Conservation (phyloP, 2,329 filamentous ascomycete species). For the Aspergillus neotritici region DNA sequence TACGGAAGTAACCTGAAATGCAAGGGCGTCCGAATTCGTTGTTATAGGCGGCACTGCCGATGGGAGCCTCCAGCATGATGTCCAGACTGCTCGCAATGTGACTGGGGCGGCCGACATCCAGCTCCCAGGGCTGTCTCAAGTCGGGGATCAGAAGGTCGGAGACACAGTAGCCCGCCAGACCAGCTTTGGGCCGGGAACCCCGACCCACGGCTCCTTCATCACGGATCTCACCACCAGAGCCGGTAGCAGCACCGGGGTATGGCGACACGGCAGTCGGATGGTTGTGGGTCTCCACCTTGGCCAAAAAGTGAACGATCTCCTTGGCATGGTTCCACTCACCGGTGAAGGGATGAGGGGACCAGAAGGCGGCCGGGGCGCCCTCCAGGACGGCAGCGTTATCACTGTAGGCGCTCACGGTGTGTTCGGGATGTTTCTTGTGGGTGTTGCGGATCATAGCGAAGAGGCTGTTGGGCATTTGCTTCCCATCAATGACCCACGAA, state of each 20-base stretch:
- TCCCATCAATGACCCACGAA: slow-evolving; percentile 87
- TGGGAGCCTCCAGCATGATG: slow-evolving; percentile 96
- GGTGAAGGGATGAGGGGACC: slow-evolving; percentile 81
- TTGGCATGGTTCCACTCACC: slow-evolving; percentile 83
- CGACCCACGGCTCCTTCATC: slow-evolving; percentile 92
- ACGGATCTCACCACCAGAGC: slow-evolving; percentile 90
- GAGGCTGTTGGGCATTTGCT: slow-evolving; percentile 69
- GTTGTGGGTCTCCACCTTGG: slow-evolving; percentile 97
- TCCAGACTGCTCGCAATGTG: slow-evolving; percentile 93
- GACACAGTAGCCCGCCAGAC: slow-evolving; percentile 87
- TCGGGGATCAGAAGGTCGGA: slow-evolving; percentile 89
- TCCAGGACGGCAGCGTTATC: slow-evolving; percentile 94
- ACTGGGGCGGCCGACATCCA: slow-evolving; percentile 78
- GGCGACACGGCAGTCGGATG: slow-evolving; percentile 94
- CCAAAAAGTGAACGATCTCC: slow-evolving; percentile 79
- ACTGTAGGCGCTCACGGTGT: slow-evolving; percentile 91
- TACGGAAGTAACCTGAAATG: slow-evolving; percentile 85
- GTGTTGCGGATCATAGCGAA: slow-evolving; percentile 98
- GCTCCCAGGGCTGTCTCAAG: slow-evolving; percentile 78
- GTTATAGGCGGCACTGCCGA: slow-evolving; percentile 92
- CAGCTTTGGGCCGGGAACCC: slow-evolving; percentile 88
- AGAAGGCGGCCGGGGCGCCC: slow-evolving; percentile 66
- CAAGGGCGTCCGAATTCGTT: slow-evolving; percentile 94
- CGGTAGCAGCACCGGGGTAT: slow-evolving; percentile 87
- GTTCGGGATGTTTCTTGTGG: slow-evolving; percentile 68